phyloP scores from a whole-genome alignment of 139 green algal species.

The Chlamydomonas asymmetrica region DNA sequence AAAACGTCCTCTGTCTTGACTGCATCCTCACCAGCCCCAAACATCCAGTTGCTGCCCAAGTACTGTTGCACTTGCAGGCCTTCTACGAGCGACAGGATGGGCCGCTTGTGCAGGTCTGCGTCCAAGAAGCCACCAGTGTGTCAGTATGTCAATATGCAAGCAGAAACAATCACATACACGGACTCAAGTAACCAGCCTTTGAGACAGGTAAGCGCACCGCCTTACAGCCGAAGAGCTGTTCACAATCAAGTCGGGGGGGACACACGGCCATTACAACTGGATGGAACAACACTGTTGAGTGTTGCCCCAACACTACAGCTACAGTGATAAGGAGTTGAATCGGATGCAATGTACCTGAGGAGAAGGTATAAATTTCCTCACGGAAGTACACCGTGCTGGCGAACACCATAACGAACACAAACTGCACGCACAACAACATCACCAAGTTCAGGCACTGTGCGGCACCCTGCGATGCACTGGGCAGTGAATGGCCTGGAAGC shows the following conservation, averaged over 20 bases:
- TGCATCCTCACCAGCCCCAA: slow-evolving; percentile 7
- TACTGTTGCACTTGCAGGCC: slow-evolving; percentile 12
- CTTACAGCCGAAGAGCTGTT: not conserved
- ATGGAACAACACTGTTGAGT: not conserved
- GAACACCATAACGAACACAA: slow-evolving; percentile 17
- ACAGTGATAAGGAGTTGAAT: not conserved
- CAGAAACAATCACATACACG: not conserved
- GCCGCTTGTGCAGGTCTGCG: slow-evolving; percentile 26
- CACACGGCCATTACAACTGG: no score
- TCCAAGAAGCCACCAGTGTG: not conserved
- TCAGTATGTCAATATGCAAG: not conserved
- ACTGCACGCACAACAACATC: slow-evolving; percentile 3
- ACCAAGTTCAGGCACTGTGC: no score
- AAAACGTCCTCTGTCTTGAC: no score
- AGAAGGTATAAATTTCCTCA: slow-evolving; percentile 31
- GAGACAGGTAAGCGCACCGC: not conserved
- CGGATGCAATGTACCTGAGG: slow-evolving; percentile 6
- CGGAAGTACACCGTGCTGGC: slow-evolving; percentile 17
- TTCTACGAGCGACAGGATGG: slow-evolving; percentile 16
- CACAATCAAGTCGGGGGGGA: not conserved
- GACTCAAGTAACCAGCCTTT: not conserved
- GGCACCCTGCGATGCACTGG: no score
- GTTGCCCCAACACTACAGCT: not conserved
- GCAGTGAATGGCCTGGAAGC: not conserved
- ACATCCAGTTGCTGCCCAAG: slow-evolving; percentile 14